phyloP scores from a whole-genome alignment of 1,284 basidiomycete genomes.

The Ceratobasidium sp. region DNA sequence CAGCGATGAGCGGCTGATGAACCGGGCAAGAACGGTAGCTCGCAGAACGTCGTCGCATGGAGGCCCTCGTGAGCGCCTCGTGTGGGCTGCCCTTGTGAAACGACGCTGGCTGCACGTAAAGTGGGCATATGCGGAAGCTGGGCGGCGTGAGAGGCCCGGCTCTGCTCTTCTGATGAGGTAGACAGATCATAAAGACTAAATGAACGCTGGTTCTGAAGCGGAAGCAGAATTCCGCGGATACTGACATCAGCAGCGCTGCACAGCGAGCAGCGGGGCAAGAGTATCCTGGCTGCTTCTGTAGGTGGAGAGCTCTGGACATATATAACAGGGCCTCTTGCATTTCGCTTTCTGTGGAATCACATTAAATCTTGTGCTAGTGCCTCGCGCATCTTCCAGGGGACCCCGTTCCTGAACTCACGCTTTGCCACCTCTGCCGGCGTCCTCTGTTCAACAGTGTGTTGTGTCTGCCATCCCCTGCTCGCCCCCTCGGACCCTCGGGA shows the following conservation, averaged over 20 bases:
- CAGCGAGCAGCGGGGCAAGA: constrained; percentile 4
- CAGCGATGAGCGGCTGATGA: too few relatives aligned
- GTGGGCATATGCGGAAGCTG: too few relatives aligned
- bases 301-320: neutral
- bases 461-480: neutral
- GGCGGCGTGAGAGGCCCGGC: too few relatives aligned
- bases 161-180: too few relatives aligned
- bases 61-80: too few relatives aligned
- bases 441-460: neutral
- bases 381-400: constrained; percentile 9
- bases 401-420: constrained; percentile 24
- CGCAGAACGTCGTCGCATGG: too few relatives aligned
- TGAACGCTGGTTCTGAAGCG: neutral
- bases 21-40: too few relatives aligned
- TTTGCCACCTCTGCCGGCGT: neutral
- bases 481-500: neutral
- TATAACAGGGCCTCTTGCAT: constrained; percentile 5
- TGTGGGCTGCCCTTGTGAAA: too few relatives aligned
- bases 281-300: neutral
- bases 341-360: neutral
- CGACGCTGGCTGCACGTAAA: too few relatives aligned
- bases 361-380: constrained; percentile 13
- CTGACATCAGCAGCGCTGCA: neutral
- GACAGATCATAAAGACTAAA: neutral
- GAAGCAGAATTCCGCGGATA: neutral